These are phyloP conservation scores for Pholiota molesta DNA, from an alignment of 768 basidiomycete species.

Conservation along the genomic window DNA sequence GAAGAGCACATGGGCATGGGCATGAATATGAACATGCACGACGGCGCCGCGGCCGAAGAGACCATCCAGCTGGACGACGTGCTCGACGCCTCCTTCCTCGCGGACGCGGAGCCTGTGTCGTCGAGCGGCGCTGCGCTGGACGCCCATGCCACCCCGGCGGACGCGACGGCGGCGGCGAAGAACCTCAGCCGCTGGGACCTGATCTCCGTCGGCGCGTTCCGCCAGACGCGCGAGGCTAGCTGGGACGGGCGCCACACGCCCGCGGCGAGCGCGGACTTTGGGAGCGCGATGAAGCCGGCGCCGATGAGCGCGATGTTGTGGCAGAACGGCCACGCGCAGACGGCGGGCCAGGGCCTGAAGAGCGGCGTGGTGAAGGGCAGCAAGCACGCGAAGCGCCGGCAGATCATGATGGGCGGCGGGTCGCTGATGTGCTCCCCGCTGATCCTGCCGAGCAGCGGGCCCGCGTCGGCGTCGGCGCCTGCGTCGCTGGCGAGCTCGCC, in stretches of 20 bases:
- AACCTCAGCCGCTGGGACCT: constrained; percentile 73
- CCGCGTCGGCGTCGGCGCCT: constrained; percentile 40
- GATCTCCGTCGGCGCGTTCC: constrained; percentile 74
- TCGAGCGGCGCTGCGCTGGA: background rate
- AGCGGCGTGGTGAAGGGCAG: constrained; percentile 22
- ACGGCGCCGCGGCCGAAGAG: constrained; percentile 43
- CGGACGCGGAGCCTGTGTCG: constrained; percentile 29
- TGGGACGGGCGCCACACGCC: constrained; percentile 35
- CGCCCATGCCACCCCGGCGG: constrained; percentile 26
- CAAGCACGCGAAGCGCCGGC: constrained; percentile 30
- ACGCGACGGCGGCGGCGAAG: constrained; percentile 34
- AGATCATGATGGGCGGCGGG: constrained; percentile 28
- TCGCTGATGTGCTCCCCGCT: constrained; percentile 31
- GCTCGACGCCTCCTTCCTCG: constrained; percentile 72
- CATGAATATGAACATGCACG: constrained; percentile 9
- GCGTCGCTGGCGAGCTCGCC: constrained; percentile 62
- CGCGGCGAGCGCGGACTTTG: constrained; percentile 40
- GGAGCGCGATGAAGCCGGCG: constrained; percentile 55
- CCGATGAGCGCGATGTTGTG: constrained; percentile 62
- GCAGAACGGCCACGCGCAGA: constrained; percentile 30
- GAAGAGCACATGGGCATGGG: constrained; percentile 14
- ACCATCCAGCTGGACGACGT: constrained; percentile 76
- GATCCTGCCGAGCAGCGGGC: constrained; percentile 37
- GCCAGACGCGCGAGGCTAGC: constrained; percentile 50
- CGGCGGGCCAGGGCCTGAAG: constrained; percentile 3